phyloP scores from a whole-genome alignment of 495 filamentous ascomycete genomes.

The Chlorociboria aeruginascens region DNA sequence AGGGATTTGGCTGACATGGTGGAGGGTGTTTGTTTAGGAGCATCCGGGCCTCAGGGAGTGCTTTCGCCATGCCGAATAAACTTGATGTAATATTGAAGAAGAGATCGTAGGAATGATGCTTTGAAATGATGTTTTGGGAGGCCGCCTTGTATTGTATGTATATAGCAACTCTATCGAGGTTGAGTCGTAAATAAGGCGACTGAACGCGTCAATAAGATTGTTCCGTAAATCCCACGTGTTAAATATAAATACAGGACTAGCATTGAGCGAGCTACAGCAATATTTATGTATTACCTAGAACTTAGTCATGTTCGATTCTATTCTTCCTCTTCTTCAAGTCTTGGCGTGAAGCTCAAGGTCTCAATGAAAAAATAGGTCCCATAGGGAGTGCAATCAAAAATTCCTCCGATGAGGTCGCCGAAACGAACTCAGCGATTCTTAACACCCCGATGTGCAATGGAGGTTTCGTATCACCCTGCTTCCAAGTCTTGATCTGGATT shows the following conservation, averaged over 20 bases:
- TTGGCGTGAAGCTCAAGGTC: conserved; percentile 30
- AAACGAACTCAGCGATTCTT: conserved; percentile 51
- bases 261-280: too few relatives aligned
- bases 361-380: conserved; percentile 37
- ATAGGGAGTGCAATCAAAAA: conserved; percentile 44
- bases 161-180: too few relatives aligned
- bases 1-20: not conserved
- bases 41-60: conserved; percentile 5
- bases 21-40: conserved; percentile 10
- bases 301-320: not conserved
- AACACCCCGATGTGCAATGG: conserved; percentile 66
- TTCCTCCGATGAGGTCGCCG: conserved; percentile 55
- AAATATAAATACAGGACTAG: too few relatives aligned
- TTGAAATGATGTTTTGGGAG: too few relatives aligned
- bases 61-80: conserved; percentile 4
- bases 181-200: too few relatives aligned
- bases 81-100: conserved; percentile 3
- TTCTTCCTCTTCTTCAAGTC: conserved; percentile 44
- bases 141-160: too few relatives aligned
- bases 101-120: not conserved
- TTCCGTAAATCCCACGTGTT: too few relatives aligned
- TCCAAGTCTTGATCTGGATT: conserved; percentile 47
- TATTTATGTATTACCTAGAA: too few relatives aligned
- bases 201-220: too few relatives aligned
- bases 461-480: conserved; percentile 46